Conservation (phyloP, 2,329 filamentous ascomycete genomes). For the Gyromitra esculenta region DNA sequence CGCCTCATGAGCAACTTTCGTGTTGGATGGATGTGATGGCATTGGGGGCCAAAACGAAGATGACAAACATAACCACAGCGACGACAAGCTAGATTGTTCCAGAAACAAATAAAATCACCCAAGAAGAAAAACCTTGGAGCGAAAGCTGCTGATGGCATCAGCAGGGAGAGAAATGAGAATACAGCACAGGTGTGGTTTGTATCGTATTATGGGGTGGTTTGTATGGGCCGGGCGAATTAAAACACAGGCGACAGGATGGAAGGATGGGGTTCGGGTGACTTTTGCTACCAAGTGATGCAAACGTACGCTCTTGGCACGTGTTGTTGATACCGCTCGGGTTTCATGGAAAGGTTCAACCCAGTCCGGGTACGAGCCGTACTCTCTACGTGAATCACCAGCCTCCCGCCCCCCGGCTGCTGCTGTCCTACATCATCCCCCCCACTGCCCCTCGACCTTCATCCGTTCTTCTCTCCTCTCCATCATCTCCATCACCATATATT, state of each 20-base stretch:
- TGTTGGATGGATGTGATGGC: neutral
- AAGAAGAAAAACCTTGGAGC: neutral
- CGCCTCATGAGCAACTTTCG: neutral
- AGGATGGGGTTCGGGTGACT: constrained; percentile 15
- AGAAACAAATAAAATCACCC: neutral
- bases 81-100: neutral
- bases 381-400: constrained; percentile 33
- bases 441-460: constrained; percentile 18
- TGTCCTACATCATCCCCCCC: constrained; percentile 17
- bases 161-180: neutral
- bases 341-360: constrained; percentile 16
- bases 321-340: constrained; percentile 10
- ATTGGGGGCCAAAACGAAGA: neutral
- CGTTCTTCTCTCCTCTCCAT: constrained; percentile 52
- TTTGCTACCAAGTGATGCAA: constrained; percentile 18
- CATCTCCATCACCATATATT: constrained; percentile 7
- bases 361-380: neutral
- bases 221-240: neutral
- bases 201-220: neutral
- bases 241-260: neutral
- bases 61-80: constrained; percentile 2
- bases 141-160: neutral
- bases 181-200: neutral
- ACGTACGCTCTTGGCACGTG: constrained; percentile 23
- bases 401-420: constrained; percentile 20